phyloP scores from a whole-genome alignment of 2,329 filamentous ascomycete genomes.

The Cytospora schulzeri region DNA sequence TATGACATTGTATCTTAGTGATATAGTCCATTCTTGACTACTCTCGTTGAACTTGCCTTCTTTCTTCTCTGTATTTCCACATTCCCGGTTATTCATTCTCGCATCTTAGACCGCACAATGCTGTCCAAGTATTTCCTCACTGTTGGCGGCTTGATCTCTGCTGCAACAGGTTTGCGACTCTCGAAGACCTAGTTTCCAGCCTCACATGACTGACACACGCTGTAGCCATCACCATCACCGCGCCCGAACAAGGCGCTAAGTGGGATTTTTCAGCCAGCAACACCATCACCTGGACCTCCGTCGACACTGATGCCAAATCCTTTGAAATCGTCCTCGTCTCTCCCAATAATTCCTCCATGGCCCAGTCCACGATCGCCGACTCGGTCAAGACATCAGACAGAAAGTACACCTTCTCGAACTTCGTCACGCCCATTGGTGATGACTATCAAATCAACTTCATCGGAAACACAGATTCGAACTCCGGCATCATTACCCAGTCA shows the following conservation, averaged over 20 bases:
- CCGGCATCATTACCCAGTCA: constrained; percentile 45
- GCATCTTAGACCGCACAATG: constrained; percentile 8
- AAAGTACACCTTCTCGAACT: constrained; percentile 39
- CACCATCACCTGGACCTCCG: constrained; percentile 42
- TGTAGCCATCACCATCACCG: constrained; percentile 40
- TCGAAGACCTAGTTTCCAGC: too few relatives aligned
- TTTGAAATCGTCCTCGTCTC: constrained; percentile 47
- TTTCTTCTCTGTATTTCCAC: background rate
- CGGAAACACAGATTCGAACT: constrained; percentile 37
- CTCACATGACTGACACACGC: background rate
- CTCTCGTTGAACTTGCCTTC: background rate
- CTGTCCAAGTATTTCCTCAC: constrained; percentile 22
- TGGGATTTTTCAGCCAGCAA: constrained; percentile 41
- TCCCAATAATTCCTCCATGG: constrained; percentile 38
- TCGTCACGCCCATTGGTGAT: constrained; percentile 32
- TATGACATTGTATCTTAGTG: background rate
- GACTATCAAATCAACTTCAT: constrained; percentile 47
- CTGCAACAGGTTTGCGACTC: constrained; percentile 16
- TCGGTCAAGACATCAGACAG: constrained; percentile 40
- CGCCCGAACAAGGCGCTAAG: constrained; percentile 36
- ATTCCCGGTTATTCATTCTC: too few relatives aligned
- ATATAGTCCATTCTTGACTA: background rate
- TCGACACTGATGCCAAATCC: constrained; percentile 41
- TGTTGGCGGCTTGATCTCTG: constrained; percentile 21
- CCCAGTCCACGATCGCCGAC: constrained; percentile 37